Evolutionary conservation across 352 stramenopile species (phyloP).

Genomic region (Phytophthora nicotianae): DNA sequence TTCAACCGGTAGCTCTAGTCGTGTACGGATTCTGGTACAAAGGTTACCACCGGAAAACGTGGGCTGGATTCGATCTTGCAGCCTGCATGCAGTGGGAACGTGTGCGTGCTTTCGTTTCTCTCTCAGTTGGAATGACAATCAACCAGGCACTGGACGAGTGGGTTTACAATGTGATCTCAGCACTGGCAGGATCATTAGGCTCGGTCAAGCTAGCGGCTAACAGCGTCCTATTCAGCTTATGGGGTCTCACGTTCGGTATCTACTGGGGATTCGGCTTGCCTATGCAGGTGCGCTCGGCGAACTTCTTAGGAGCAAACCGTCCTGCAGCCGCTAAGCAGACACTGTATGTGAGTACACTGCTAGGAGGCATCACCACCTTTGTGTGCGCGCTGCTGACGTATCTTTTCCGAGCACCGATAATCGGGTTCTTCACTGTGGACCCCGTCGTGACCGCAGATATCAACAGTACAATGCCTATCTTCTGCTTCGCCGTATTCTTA

Average conservation of each 20-base stretch:
- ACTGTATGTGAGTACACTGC: slow-evolving; percentile 66
- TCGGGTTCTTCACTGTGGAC: slow-evolving; percentile 73
- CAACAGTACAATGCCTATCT: slow-evolving; percentile 65
- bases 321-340: slow-evolving; percentile 64
- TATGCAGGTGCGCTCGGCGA: slow-evolving; percentile 77
- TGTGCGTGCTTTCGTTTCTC: slow-evolving; percentile 64
- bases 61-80: slow-evolving; percentile 57
- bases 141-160: slow-evolving; percentile 83
- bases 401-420: slow-evolving; percentile 61
- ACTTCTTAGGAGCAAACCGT: slow-evolving; percentile 78
- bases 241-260: slow-evolving; percentile 80
- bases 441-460: slow-evolving; percentile 58
- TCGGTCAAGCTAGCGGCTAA: slow-evolving; percentile 72
- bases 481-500: slow-evolving; percentile 76
- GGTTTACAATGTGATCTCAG: slow-evolving; percentile 80
- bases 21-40: slow-evolving; percentile 84
- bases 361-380: slow-evolving; percentile 59
- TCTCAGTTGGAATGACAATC: slow-evolving; percentile 79
- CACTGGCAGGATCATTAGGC: slow-evolving; percentile 66
- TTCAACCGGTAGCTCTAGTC: slow-evolving; percentile 72
- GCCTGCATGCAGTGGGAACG: slow-evolving; percentile 74
- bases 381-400: slow-evolving; percentile 61
- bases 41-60: slow-evolving; percentile 79
- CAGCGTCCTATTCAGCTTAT: slow-evolving; percentile 85
- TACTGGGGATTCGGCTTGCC: slow-evolving; percentile 86